Evolutionary conservation across 306 rosid species (phyloP).

Genomic region (Dalbergia oliveri): DNA sequence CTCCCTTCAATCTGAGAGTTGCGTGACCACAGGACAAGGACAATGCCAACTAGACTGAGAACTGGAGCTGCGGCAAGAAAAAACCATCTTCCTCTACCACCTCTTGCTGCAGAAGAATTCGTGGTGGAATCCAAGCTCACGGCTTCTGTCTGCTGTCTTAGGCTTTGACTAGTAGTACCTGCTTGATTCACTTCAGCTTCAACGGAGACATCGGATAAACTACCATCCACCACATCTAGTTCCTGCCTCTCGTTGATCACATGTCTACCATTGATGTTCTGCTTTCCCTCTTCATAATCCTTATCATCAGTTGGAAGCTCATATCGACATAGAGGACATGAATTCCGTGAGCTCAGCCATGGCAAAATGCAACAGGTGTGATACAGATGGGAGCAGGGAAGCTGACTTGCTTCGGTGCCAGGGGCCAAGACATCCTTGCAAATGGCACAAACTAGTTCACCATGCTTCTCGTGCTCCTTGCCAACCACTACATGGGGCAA

Average conservation of each 20-base stretch:
- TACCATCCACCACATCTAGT: conserved; percentile 56
- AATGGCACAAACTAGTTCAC: conserved; percentile 77
- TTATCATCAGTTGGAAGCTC: conserved; percentile 97
- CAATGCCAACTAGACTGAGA: conserved; percentile 84
- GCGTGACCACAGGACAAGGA: conserved; percentile 86
- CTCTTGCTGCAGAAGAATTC: conserved; percentile 52
- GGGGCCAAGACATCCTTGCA: conserved; percentile 78
- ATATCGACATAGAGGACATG: conserved; percentile 93
- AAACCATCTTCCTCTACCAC: conserved; percentile 82
- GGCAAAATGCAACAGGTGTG: conserved; percentile 88
- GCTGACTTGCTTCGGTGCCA: conserved; percentile 77
- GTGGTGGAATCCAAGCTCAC: conserved; percentile 35
- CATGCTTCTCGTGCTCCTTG: conserved; percentile 75
- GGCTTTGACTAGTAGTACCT: conserved; percentile 44
- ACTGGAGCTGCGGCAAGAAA: conserved; percentile 89
- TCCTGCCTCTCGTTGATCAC: conserved; percentile 54
- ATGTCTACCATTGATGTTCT: conserved; percentile 45
- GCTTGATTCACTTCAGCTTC: conserved; percentile 60
- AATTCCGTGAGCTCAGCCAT: conserved; percentile 88
- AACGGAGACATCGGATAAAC: conserved; percentile 54
- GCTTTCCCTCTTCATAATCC: conserved; percentile 86
- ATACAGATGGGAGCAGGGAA: conserved; percentile 91
- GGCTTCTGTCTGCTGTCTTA: conserved; percentile 42
- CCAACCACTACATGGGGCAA: conserved; percentile 67
- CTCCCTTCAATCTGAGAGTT: conserved; percentile 66